Evolutionary conservation across 2,329 filamentous ascomycete genomes (phyloP), one percentile per base, ranked within the genome.

Genomic region (Magnaporthiopsis poae): DNA sequence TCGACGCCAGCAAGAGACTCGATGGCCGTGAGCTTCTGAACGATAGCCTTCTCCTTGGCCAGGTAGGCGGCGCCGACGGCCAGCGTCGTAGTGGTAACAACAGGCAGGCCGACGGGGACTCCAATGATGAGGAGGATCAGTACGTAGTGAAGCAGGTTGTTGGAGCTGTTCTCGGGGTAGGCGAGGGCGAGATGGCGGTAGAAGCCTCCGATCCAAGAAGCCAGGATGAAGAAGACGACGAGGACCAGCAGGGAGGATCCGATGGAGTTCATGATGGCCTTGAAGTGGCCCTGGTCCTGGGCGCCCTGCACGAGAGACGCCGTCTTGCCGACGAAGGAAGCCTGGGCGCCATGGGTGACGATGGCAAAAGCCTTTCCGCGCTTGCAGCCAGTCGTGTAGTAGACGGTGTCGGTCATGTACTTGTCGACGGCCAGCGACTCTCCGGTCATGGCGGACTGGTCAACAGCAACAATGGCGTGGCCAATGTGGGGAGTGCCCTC

Each of bases 1-100:
- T 96, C 90, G 69, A 96, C 92, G 82, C 92, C 92, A 75, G 92
- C 92, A 70, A 96, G 85, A 33, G 92, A 96, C 82, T 96, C 92
- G 69, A 96, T 96, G 70, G 92, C 92, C 46, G 89, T 92, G 65
- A 96, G 87, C 83, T 94, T 96, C 82, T 96, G 92, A 71, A 96
- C 92, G 71, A 96, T 96, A 66, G 92, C 92, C 82, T 93, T 88
- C 84, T 94, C 93, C 84, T 92, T 93, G 74, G 92, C 92, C 68
- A 96, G 86, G 79, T 95, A 95, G 70, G 91, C 90, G 33, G 81
- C 82, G 29, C 82, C 83, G 56, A 83, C 79, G 29, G 82, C 82
- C 72, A 87, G 85, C 60, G 85, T 86, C 70, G 88, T 87, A 35
- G 86, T 88, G 33, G 89, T 91, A 71, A 91, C 89, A 72, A 91